Evolutionary conservation across 306 rosid species (phyloP).

Genomic region (Vigna unguiculata): DNA sequence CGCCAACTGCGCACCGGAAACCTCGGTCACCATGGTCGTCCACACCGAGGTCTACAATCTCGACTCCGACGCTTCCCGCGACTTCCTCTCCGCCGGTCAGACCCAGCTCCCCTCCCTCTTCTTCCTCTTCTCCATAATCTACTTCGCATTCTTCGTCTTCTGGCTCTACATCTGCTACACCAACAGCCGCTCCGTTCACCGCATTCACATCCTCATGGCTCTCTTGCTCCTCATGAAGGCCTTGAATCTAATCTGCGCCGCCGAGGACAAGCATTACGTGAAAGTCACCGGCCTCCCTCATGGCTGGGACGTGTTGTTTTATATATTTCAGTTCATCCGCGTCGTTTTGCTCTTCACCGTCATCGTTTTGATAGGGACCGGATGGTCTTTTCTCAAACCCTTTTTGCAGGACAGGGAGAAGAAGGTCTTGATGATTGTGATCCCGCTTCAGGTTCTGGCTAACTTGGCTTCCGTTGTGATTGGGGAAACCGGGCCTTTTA

Average conservation of each 20-base stretch:
- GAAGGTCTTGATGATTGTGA: slow-evolving; percentile 94
- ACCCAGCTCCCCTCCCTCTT: slow-evolving; percentile 78
- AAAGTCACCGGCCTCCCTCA: slow-evolving; percentile 89
- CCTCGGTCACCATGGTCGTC: slow-evolving; percentile 80
- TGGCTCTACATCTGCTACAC: slow-evolving; percentile 64
- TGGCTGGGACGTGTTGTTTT: slow-evolving; percentile 94
- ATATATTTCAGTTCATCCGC: slow-evolving; percentile 87
- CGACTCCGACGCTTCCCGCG: slow-evolving; percentile 62
- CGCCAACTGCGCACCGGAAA: slow-evolving; percentile 80
- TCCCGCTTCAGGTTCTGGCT: slow-evolving; percentile 92
- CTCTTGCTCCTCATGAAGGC: slow-evolving; percentile 74
- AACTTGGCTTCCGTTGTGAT: slow-evolving; percentile 87
- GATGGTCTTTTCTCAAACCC: slow-evolving; percentile 90
- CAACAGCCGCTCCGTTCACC: slow-evolving; percentile 67
- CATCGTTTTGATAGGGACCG: slow-evolving; percentile 88
- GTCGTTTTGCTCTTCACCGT: slow-evolving; percentile 81
- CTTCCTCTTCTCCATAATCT: slow-evolving; percentile 61
- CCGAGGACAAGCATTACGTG: slow-evolving; percentile 86
- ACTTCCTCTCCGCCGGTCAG: slow-evolving; percentile 87
- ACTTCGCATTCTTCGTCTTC: slow-evolving; percentile 61
- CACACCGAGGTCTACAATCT: slow-evolving; percentile 75
- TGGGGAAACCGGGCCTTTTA: slow-evolving; percentile 92
- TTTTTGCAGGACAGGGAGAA: slow-evolving; percentile 91
- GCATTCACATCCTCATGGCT: slow-evolving; percentile 83
- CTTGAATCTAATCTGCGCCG: slow-evolving; percentile 80